Conservation (phyloP, 345 rosid genomes). For the Euclidium syriacum region DNA sequence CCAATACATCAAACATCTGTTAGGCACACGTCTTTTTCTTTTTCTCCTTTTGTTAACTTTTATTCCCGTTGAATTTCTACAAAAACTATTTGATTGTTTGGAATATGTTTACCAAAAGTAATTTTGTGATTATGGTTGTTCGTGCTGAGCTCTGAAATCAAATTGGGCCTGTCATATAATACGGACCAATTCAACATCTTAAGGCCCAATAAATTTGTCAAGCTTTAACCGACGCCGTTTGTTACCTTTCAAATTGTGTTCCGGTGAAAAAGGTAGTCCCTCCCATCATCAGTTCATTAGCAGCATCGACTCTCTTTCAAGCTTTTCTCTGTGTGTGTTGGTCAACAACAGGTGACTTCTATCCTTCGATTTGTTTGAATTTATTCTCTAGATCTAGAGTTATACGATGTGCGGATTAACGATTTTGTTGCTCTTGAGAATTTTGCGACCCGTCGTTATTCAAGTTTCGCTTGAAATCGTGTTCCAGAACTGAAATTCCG, state of each 20-base stretch:
- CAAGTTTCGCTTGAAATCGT: not conserved
- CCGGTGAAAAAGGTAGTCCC: not conserved
- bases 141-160: not conserved
- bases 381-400: not conserved
- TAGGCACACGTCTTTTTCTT: conserved; percentile 55
- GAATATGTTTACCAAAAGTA: no score
- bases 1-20: conserved; percentile 22
- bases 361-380: not conserved
- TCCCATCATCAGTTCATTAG: conserved; percentile 7
- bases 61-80: not conserved
- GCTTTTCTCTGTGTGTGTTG: conserved; percentile 1
- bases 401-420: not conserved
- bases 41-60: not conserved
- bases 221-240: not conserved
- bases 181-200: not conserved
- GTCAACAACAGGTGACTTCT: conserved; percentile 19
- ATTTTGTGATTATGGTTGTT: no score
- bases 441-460: not conserved
- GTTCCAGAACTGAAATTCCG: not conserved
- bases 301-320: conserved; percentile 5
- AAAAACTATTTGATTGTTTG: no score
- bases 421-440: not conserved
- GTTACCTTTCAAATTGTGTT: not conserved
- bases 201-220: not conserved
- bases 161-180: not conserved